Conservation (phyloP, 345 rosid species). For the Eutrema yunnanense region DNA sequence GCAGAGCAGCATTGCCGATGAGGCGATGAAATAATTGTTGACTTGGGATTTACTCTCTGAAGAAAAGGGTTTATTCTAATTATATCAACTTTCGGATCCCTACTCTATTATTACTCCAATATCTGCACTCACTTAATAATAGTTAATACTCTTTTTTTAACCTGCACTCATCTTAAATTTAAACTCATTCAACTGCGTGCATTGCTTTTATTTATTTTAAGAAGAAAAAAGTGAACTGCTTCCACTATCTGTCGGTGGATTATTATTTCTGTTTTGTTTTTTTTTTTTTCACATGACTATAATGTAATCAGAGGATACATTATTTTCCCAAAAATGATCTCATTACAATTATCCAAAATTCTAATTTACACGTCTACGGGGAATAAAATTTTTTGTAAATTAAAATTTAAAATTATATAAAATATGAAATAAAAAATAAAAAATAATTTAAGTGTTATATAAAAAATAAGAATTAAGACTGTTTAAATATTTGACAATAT, state of each 20-base stretch:
- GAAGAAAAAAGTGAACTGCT: conserved; percentile 7
- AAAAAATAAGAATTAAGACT: no score
- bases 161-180: conserved; percentile 21
- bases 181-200: conserved; percentile 8
- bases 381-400: no score
- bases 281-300: not conserved
- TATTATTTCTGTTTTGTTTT: not conserved
- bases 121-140: conserved; percentile 3
- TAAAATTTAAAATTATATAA: no score
- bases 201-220: not conserved
- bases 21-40: conserved; percentile 7
- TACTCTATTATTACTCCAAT: conserved; percentile 11
- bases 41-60: conserved; percentile 37
- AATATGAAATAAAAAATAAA: no score
- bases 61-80: not conserved
- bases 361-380: no score
- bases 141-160: not conserved
- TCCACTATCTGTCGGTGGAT: conserved; percentile 32
- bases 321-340: not conserved
- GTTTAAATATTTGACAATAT: no score
- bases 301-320: not conserved
- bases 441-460: no score
- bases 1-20: conserved; percentile 19
- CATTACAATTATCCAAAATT: not conserved
- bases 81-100: not conserved